Evolutionary conservation across 805 yeast species (phyloP), one percentile per base, ranked within the genome.

Genomic region (Trichomonascus vanleenenianus): DNA sequence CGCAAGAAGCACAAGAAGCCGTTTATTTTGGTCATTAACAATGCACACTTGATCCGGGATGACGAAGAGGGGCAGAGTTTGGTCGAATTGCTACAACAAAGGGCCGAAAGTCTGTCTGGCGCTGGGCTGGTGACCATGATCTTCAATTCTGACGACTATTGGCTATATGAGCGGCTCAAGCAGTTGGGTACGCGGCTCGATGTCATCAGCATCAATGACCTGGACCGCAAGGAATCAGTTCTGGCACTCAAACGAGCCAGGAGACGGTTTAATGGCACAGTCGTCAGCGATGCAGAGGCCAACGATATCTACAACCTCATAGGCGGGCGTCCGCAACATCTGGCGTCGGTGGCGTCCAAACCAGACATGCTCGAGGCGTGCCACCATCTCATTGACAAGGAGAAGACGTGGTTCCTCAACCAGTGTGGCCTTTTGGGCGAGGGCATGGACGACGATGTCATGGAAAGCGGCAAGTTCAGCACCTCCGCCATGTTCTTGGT

Each of bases 381-480:
- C 51, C 83, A 83, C 54, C 73, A 71, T 48, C 70, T 85, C 30
- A 83, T 85, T 46, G 93, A 85, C 59, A 68, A 82, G 7, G 95
- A 85, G 54, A 83, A 83, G 58, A 83, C 88, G 0, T 85, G 95
- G 95, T 82, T 85, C 51, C 68, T 85, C 52, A 85, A 83, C 57
- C 86, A 85, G 55, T 85, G 94, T 62, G 93, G 87, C 0, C 65
- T 85, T 11, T 62, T 85, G 8, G 95, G 94, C 2, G 72, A 71
- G 52, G 78, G 71, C 15, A 84, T 85, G 95, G 95, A 85, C 57
- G 95, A 85, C 56, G 95, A 85, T 64, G 95, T 85, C 5, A 83
- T 84, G 84, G 89, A 83, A 50, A 72, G 75, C 50, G 94, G 94
- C 3, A 85, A 84, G 60, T 84, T 84, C 55, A 71, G 87, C 2